These are phyloP conservation scores for Lactuca saligna DNA, from an alignment of 129 eudicot species.

Conservation along the genomic window DNA sequence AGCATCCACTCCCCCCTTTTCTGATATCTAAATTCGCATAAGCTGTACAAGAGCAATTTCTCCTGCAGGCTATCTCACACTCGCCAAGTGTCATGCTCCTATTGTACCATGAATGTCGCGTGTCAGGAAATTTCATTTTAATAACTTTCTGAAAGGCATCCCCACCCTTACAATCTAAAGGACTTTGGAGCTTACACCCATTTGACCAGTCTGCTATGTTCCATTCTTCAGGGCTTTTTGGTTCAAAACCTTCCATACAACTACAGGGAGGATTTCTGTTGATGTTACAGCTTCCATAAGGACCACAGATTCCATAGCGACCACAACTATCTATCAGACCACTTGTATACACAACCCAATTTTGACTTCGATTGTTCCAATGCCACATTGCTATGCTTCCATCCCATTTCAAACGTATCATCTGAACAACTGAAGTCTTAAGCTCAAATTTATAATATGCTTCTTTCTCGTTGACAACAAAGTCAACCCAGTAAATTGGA, in stretches of 20 bases:
- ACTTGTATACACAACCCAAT: background rate
- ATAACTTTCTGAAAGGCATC: constrained; percentile 15
- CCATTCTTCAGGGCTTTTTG: constrained; percentile 13
- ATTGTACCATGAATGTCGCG: constrained; percentile 19
- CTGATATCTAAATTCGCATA: constrained; percentile 38
- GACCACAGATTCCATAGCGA: constrained; percentile 39
- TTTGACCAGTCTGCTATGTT: constrained; percentile 1
- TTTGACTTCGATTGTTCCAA: background rate
- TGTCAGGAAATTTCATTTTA: constrained; percentile 26
- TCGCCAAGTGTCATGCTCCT: constrained; percentile 18
- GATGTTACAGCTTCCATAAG: constrained; percentile 21
- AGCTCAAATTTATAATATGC: background rate
- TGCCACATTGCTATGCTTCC: background rate
- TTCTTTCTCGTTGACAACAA: constrained; percentile 21
- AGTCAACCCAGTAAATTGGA: background rate
- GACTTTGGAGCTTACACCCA: constrained; percentile 15
- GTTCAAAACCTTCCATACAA: constrained; percentile 37
- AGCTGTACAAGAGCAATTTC: constrained; percentile 30
- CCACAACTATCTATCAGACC: background rate
- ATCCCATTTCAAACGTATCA: constrained; percentile 12
- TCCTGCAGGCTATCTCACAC: constrained; percentile 14
- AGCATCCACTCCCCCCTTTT: constrained; percentile 47
- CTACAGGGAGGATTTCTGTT: background rate
- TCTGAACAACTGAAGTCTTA: background rate
- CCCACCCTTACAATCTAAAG: background rate